Base-by-base conservation (phyloP, 805 yeast genomes). In the Nakazawaea ambrosiae region DNA sequence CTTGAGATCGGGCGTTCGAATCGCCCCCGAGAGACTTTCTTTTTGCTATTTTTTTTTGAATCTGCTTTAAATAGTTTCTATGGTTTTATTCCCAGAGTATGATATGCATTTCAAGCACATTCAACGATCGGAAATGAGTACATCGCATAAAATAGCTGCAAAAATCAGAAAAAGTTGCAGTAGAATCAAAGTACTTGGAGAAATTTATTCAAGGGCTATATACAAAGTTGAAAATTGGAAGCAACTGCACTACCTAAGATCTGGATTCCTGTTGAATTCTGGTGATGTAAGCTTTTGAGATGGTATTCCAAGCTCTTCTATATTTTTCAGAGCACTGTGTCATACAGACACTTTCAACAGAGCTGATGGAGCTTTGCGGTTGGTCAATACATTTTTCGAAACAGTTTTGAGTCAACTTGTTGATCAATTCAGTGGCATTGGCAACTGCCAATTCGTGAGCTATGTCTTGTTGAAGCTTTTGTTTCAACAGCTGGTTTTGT, bases 221-320 rank as follows among this genome's bases (percentile, higher is more conserved):
- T n/a, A n/a, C n/a, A n/a, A n/a, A n/a, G n/a, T n/a, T n/a, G n/a
- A n/a, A n/a, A n/a, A n/a, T n/a, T n/a, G n/a, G n/a, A n/a, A n/a
- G n/a, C n/a, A n/a, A n/a, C n/a, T n/a, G n/a, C n/a, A n/a, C n/a
- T n/a, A n/a, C n/a, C n/a, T n/a, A n/a, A n/a, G n/a, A n/a, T n/a
- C n/a, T 27, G 16, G n/a, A 8, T 19, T 68, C 65, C 49, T 73
- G 72, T 60, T 81, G 88, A 49, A 86, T 82, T 58, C 95, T 75
- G 20, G 75, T 55, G 36, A 87, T 75, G 58, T 87, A 88, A 9
- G 84, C 66, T 55, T 76, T 79, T 10, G 95, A 84, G 30, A 89
- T 69, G 38, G 80, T 67, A 50, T 88, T 87, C 96, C 96, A 89
- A 24, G 94, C 78, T 57, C 82, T 75, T 90, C 88, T 81, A 60